Evolutionary conservation across 2,329 filamentous ascomycete species (phyloP).

Genomic region (Chaetomiaceae sp.): DNA sequence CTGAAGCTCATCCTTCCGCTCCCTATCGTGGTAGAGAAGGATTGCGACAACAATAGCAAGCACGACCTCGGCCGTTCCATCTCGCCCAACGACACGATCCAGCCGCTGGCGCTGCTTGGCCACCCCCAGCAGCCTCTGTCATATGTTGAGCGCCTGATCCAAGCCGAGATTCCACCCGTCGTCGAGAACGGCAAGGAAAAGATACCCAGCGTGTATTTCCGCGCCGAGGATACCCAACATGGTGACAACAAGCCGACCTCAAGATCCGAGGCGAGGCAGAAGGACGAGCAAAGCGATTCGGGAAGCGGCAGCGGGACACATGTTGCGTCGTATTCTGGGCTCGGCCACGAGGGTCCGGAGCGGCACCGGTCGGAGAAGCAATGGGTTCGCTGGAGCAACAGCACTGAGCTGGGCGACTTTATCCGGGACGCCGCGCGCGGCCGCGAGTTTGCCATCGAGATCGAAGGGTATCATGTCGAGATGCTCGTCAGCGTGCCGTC

Average conservation of each 20-base stretch:
- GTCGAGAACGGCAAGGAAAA: constrained; percentile 62
- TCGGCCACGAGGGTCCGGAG: constrained; percentile 56
- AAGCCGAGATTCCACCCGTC: constrained; percentile 75
- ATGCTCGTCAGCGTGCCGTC: constrained; percentile 78
- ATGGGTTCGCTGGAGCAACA: constrained; percentile 84
- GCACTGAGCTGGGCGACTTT: constrained; percentile 90
- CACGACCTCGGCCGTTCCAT: constrained; percentile 33
- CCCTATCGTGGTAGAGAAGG: constrained; percentile 41
- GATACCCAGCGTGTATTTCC: constrained; percentile 71
- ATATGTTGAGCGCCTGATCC: constrained; percentile 83
- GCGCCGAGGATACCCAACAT: constrained; percentile 69
- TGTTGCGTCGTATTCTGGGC: constrained; percentile 67
- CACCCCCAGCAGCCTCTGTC: constrained; percentile 89
- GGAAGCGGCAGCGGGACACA: constrained; percentile 29
- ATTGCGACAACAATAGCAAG: constrained; percentile 32
- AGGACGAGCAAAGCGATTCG: constrained; percentile 26
- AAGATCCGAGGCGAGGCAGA: constrained; percentile 32
- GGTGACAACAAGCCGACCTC: constrained; percentile 42
- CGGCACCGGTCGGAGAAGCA: constrained; percentile 44
- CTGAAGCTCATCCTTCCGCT: constrained; percentile 78
- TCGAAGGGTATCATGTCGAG: constrained; percentile 62
- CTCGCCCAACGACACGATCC: constrained; percentile 48
- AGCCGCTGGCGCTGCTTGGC: constrained; percentile 77
- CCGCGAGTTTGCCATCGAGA: constrained; percentile 77
- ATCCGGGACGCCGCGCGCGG: constrained; percentile 83